A percentile compares a stretch with the other conserved stretches of the same genome.
These are phyloP conservation scores for Fistulinella cinereoalba DNA, from an alignment of 1,284 basidiomycete genomes.

Conservation along the genomic window DNA sequence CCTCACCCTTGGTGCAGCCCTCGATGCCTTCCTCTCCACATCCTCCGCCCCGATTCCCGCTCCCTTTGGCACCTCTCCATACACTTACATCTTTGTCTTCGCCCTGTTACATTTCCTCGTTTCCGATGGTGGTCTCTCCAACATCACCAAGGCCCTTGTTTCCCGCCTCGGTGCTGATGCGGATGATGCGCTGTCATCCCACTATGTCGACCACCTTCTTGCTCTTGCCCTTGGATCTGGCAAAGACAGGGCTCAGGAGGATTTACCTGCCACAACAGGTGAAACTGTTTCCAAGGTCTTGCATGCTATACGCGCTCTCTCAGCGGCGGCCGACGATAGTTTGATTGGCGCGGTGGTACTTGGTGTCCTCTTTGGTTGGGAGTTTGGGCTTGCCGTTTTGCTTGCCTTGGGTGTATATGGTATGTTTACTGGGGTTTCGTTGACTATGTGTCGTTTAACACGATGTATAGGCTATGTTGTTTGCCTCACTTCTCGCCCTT, in stretches of 20 bases:
- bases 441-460: background rate
- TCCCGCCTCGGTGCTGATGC: constrained; percentile 87
- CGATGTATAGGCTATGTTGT: constrained; percentile 11
- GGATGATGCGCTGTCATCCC: constrained; percentile 74
- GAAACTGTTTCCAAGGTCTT: constrained; percentile 86
- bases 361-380: constrained; percentile 63
- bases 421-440: constrained; percentile 32
- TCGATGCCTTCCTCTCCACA: constrained; percentile 53
- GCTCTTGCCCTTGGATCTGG: constrained; percentile 75
- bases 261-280: constrained; percentile 72
- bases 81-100: constrained; percentile 63
- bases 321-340: constrained; percentile 79
- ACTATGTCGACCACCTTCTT: constrained; percentile 77
- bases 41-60: constrained; percentile 15
- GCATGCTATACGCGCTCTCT: constrained; percentile 81
- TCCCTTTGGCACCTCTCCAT: constrained; percentile 49
- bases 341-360: constrained; percentile 66
- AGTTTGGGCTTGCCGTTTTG: constrained; percentile 68
- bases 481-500: constrained; percentile 14
- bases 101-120: constrained; percentile 64
- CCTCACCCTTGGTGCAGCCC: constrained; percentile 65
- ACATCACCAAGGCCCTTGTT: constrained; percentile 71
- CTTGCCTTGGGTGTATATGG: constrained; percentile 75
- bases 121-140: constrained; percentile 67
- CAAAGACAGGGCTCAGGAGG: constrained; percentile 44